Evolutionary conservation across 148 eudicot genomes (phyloP).

Genomic region (Pouteria glomerata): DNA sequence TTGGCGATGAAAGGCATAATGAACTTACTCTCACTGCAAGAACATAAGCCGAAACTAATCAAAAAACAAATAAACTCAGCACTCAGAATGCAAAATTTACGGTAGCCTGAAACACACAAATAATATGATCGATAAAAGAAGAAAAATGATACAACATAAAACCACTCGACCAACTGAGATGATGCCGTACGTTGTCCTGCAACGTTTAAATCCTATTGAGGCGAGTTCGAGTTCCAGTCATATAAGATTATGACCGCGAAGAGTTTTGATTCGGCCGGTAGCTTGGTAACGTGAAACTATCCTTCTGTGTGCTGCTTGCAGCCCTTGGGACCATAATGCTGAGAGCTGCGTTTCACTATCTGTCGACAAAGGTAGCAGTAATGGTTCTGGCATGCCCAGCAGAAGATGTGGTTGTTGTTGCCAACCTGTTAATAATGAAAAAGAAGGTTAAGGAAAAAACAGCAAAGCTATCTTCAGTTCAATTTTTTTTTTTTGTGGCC

Average conservation of each 20-base stretch:
- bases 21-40: neutral
- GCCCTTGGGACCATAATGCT: conserved; percentile 79
- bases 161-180: too few relatives aligned
- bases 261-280: neutral
- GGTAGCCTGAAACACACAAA: too few relatives aligned
- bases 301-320: conserved; percentile 89
- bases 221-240: neutral
- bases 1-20: too few relatives aligned
- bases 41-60: too few relatives aligned
- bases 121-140: too few relatives aligned
- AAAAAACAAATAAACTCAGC: too few relatives aligned
- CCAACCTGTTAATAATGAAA: conserved; percentile 51
- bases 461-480: too few relatives aligned
- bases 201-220: neutral
- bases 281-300: conserved; percentile 11
- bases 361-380: conserved; percentile 76
- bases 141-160: too few relatives aligned
- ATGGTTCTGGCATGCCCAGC: conserved; percentile 91
- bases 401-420: conserved; percentile 89
- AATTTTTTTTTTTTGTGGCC: too few relatives aligned
- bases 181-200: too few relatives aligned
- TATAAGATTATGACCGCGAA: neutral
- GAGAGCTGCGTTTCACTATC: conserved; percentile 56
- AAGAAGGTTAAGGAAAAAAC: neutral
- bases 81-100: too few relatives aligned